Conservation (phyloP, 768 basidiomycete species). For the Lactifluus subvellereus region DNA sequence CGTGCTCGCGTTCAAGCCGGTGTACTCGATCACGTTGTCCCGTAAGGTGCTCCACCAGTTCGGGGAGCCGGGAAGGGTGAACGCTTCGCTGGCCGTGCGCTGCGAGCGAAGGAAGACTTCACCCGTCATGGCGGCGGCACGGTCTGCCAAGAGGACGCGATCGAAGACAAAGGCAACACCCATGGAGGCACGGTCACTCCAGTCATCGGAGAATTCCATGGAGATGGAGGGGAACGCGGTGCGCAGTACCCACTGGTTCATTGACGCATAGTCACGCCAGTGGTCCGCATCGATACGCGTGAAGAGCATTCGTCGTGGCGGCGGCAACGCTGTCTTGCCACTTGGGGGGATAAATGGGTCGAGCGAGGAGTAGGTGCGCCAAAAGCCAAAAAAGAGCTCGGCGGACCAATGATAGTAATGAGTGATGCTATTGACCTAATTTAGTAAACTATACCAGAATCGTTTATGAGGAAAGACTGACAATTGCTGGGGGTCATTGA, state of each 20-base stretch:
- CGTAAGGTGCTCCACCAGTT: conserved; percentile 85
- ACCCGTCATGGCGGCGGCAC: conserved; percentile 76
- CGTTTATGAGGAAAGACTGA: conserved; percentile 33
- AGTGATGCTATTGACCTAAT: conserved; percentile 50
- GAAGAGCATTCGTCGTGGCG: conserved; percentile 72
- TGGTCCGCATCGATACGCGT: conserved; percentile 64
- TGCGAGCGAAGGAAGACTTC: conserved; percentile 61
- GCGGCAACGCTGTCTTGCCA: conserved; percentile 68
- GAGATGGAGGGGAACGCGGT: conserved; percentile 73
- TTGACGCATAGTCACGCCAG: conserved; percentile 87
- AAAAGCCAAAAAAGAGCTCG: conserved; percentile 87
- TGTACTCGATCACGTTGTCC: conserved; percentile 65
- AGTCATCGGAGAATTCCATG: conserved; percentile 79
- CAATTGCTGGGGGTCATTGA: conserved; percentile 87
- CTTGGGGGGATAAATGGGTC: conserved; percentile 59
- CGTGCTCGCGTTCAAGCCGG: conserved; percentile 48
- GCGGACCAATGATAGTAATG: conserved; percentile 96
- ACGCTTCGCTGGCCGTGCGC: conserved; percentile 70
- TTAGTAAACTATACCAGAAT: neutral
- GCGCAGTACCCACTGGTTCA: conserved; percentile 86
- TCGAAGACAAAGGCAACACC: conserved; percentile 72
- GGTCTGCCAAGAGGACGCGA: conserved; percentile 83
- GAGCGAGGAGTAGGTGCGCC: conserved; percentile 81
- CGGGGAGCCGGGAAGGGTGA: conserved; percentile 64
- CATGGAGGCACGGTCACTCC: conserved; percentile 70